Base-by-base conservation (phyloP, 2,329 filamentous ascomycete species). In the Neophaeococcomyces mojaviensis region DNA sequence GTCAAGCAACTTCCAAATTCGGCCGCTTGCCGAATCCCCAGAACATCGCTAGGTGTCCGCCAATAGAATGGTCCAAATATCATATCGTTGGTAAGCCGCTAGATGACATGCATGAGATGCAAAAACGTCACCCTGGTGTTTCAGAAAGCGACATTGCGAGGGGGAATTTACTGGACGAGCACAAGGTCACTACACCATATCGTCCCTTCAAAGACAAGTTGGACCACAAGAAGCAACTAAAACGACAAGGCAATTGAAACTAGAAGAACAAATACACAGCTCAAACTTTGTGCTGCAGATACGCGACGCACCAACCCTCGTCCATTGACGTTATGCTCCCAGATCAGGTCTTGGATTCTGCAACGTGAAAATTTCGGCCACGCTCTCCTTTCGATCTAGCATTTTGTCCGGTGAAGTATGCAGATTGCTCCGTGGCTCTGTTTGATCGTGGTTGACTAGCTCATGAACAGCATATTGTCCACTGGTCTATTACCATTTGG, bases 61-160 rank as follows among this genome's bases (percentile, higher is more conserved):
- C 87, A 7, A 82, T 97, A 59, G 95, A 96, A 69, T 97, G 90
- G 90, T 79, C 82, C 10, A 89, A 95, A 61, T 97, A 97, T 64
- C 86, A 87, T 56, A 75, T 96, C n/a, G 81, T 92, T 2, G 89
- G 88, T 39, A 83, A 86, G 49, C 79, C 86, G 1, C 72, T 96
- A 30, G 88, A 96, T 64, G 85, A 81, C 61, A 71, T 96, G 52
- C 89, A 96, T 62, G 77, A 80, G 41, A 86, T 94, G 59, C 88
- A 96, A 66, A 68, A 81, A 43, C 67, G 70, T 39, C 76, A 78
- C 44, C 88, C 88, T 1, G 61, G 59, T 13, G 49, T 65, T 6
- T 61, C 59, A 18, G 61, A 67, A 45, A 60, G 63, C 8, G 48
- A 55, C 19, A 30, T 44, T 10, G 47, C 39, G 9, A 42, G 19